Base-by-base conservation (phyloP, 192 early-diverging fungal genomes). In the Dimargaris xerosporica region DNA sequence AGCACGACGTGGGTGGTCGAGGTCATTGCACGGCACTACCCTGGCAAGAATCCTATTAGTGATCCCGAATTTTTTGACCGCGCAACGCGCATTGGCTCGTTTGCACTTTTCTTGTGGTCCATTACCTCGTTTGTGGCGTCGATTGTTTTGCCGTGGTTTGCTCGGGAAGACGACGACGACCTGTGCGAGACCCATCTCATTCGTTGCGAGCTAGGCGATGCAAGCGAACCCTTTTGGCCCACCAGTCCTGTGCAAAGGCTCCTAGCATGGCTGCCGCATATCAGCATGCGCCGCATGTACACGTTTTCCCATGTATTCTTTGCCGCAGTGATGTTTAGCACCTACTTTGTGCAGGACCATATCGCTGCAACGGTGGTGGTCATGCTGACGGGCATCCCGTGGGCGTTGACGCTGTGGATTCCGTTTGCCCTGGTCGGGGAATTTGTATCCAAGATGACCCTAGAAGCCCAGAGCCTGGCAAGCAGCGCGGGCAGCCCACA, bases 351-450 rank as follows among this genome's bases (percentile, higher is more conserved):
- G 1, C 64, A 75, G 26, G 72, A 67, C 1, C 76, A 86, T 3
- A 62, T 46, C 6, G 66, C 73, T 13, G 91, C 91, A 0, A 86
- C 84, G 0, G 50, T 74, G n/a, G 63, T 92, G 15, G 73, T 96
- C 67, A 84, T 85, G 0, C 34, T 81, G 2, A 76, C 83, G 54
- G 91, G 95, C 26, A 71, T 96, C 28, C 77, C 88, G 0, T 98
- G 92, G 91, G 91, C 88, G 0, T 75, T 90, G n/a, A 80, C 82
- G 17, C 71, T 87, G 65, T 98, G 95, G 95, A 77, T 89, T n/a
- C 95, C 95, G 3, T 94, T 93, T 72, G 81, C 89, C 0, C 76
- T 98, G 54, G 77, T 98, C 3, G 91, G 92, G 31, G 88, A 60
- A 34, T 60, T 60, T 44, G 41, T 60, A 17, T n/a, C 21, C 58